Conservation (phyloP, 805 yeast genomes). For the Sugiyamaella chiloensis region DNA sequence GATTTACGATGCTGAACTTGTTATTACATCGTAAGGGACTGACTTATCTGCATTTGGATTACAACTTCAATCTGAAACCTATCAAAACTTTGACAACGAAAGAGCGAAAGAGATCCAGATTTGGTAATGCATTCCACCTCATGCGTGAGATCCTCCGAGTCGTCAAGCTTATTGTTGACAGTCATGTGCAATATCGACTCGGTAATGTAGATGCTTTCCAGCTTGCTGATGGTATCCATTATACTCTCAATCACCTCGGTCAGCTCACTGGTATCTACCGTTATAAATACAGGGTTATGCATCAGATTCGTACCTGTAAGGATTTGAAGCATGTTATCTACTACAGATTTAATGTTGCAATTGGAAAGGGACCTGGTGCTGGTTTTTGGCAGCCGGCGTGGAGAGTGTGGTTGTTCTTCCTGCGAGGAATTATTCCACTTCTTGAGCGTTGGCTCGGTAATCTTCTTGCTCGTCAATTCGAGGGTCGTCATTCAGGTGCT, state of each 20-base stretch:
- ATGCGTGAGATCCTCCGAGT: slow-evolving; percentile 84
- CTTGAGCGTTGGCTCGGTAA: slow-evolving; percentile 95
- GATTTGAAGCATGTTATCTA: slow-evolving; percentile 92
- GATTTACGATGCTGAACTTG: slow-evolving; percentile 87
- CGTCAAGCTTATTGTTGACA: slow-evolving; percentile 84
- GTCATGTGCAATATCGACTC: slow-evolving; percentile 85
- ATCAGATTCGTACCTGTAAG: slow-evolving; percentile 92
- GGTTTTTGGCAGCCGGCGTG: slow-evolving; percentile 99
- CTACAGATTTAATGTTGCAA: slow-evolving; percentile 72
- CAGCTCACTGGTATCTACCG: slow-evolving; percentile 95
- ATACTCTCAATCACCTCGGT: slow-evolving; percentile 88
- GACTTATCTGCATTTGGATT: slow-evolving; percentile 89
- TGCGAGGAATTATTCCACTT: slow-evolving; percentile 88
- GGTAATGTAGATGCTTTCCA: slow-evolving; percentile 93
- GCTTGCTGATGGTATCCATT: slow-evolving; percentile 90
- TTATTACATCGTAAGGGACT: slow-evolving; percentile 87
- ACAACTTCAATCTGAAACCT: slow-evolving; percentile 93
- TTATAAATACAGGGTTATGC: slow-evolving; percentile 97
- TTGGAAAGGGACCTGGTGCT: slow-evolving; percentile 98
- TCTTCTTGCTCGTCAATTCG: slow-evolving; percentile 86
- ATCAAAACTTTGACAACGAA: slow-evolving; percentile 94
- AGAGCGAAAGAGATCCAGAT: slow-evolving; percentile 91
- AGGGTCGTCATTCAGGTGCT: slow-evolving; percentile 89
- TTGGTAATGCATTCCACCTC: slow-evolving; percentile 93
- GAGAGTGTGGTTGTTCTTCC: slow-evolving; percentile 91